phyloP scores from a whole-genome alignment of 345 rosid species.

The Eucalyptus microcorys region DNA sequence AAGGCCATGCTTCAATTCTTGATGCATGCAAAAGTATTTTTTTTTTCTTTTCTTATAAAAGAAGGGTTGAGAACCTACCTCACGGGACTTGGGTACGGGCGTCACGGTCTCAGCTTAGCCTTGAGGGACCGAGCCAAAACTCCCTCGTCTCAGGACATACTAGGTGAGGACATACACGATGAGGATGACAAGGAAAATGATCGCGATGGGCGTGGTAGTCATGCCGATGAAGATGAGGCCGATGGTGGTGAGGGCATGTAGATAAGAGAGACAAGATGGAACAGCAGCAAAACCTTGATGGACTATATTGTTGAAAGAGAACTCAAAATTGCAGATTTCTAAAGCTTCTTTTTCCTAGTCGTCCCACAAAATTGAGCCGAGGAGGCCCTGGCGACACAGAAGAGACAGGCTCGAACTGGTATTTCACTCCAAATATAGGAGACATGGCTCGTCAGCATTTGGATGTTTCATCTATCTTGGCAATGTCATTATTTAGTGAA shows the following conservation, averaged over 20 bases:
- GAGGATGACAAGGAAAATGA: neutral
- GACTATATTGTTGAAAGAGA: neutral
- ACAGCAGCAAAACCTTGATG: neutral
- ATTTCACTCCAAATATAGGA: neutral
- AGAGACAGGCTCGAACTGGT: neutral
- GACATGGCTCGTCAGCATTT: neutral
- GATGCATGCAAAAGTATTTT: too few relatives aligned
- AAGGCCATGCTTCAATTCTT: neutral
- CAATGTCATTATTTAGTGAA: neutral
- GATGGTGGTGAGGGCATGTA: neutral
- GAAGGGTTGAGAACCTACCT: too few relatives aligned
- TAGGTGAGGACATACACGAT: neutral
- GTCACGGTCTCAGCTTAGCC: too few relatives aligned
- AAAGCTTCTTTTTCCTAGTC: neutral
- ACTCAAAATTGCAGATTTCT: neutral
- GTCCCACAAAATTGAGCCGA: neutral
- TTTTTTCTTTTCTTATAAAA: too few relatives aligned
- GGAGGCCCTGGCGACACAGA: fast-evolving
- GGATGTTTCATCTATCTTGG: neutral
- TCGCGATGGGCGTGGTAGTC: fast-evolving
- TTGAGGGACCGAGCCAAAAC: too few relatives aligned
- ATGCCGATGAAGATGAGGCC: neutral
- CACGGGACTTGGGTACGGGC: fast-evolving
- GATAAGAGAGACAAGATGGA: neutral
- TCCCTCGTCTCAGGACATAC: neutral